Evolutionary conservation across 1,284 basidiomycete genomes (phyloP).

Genomic region (Cystobasidium pallidum): DNA sequence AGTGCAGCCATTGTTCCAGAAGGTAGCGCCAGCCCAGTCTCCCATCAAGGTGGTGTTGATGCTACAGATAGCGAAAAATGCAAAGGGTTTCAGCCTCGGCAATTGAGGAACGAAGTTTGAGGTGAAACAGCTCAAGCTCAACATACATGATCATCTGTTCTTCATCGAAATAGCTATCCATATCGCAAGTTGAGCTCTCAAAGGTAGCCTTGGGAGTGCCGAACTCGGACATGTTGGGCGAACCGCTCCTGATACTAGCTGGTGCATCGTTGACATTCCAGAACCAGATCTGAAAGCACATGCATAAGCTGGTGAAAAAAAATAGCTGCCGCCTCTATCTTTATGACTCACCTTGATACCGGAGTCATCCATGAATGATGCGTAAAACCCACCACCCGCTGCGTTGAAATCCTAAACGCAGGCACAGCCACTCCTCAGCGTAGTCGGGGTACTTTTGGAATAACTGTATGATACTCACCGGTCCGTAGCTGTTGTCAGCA

Average conservation of each 20-base stretch:
- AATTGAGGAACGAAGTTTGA: no score
- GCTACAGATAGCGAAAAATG: neutral
- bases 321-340: neutral
- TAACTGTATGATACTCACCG: conserved; percentile 3
- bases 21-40: conserved; percentile 44
- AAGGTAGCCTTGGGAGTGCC: conserved; percentile 37
- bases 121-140: neutral
- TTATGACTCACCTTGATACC: conserved; percentile 42
- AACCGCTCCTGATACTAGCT: conserved; percentile 28
- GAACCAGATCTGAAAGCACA: conserved; percentile 37
- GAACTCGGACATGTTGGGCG: conserved; percentile 34
- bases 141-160: conserved; percentile 43
- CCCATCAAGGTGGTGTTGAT: conserved; percentile 44
- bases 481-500: conserved; percentile 36
- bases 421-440: neutral
- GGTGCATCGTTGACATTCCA: conserved; percentile 33
- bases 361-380: conserved; percentile 38
- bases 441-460: neutral
- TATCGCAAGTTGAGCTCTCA: conserved; percentile 24
- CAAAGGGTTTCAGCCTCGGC: neutral
- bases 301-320: neutral
- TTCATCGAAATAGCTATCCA: conserved; percentile 39
- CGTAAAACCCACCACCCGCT: conserved; percentile 45
- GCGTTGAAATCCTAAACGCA: conserved; percentile 34
- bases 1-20: conserved; percentile 44